Evolutionary conservation across 2,329 filamentous ascomycete genomes (phyloP).

Genomic region (Claviceps maximensis): DNA sequence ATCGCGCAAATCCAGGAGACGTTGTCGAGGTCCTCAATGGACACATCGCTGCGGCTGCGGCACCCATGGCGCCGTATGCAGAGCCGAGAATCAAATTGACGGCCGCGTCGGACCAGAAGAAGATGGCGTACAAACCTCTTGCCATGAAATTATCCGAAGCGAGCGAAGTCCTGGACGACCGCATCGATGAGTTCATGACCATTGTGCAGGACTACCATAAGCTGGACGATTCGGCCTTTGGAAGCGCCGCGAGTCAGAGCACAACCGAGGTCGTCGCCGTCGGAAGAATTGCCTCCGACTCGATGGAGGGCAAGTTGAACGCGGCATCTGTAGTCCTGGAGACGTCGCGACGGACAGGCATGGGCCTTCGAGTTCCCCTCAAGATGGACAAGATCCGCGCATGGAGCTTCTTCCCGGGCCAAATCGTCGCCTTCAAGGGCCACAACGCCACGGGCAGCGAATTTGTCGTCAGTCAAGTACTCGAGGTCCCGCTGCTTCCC

Average conservation of each 20-base stretch:
- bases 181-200: constrained; percentile 79
- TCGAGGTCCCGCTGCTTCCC: constrained; percentile 61
- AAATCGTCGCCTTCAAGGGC: constrained; percentile 78
- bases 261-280: constrained; percentile 82
- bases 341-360: constrained; percentile 71
- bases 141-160: constrained; percentile 89
- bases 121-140: constrained; percentile 82
- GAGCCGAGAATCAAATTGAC: constrained; percentile 74
- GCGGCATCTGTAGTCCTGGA: constrained; percentile 76
- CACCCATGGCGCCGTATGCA: constrained; percentile 56
- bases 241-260: constrained; percentile 73
- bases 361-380: constrained; percentile 67
- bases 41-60: constrained; percentile 52
- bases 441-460: constrained; percentile 76
- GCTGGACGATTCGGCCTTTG: constrained; percentile 69
- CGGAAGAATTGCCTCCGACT: constrained; percentile 82
- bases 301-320: constrained; percentile 75
- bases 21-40: constrained; percentile 72
- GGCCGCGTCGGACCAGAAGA: constrained; percentile 78
- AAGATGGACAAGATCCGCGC: constrained; percentile 54
- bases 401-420: constrained; percentile 86
- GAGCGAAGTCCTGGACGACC: constrained; percentile 85
- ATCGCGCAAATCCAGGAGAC: constrained; percentile 68
- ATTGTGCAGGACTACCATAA: constrained; percentile 61
- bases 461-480: constrained; percentile 66